Evolutionary conservation across 768 basidiomycete genomes (phyloP), one percentile per base, ranked within the genome.

Genomic region (Suillus lakei): DNA sequence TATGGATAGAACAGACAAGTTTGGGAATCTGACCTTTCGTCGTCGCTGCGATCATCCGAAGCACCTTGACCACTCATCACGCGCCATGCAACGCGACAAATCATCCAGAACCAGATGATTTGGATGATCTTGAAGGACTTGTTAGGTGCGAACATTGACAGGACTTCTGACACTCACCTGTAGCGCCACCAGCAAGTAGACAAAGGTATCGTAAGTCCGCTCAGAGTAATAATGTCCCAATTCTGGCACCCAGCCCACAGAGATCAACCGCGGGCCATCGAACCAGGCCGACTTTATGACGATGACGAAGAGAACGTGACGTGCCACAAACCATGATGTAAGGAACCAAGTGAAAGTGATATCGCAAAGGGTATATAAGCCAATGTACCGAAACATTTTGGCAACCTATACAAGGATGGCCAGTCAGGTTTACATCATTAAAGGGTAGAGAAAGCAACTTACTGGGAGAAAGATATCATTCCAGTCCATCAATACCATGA

Each of bases 391-490:
- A 67, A 93, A 78, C 92, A 99, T 97, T 78, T 99, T 99, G 12
- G 95, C 97, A 68, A 93, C 75, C 95, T 97, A 66, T 43, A 66
- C 9, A 64, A 6, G 21, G 41, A 56, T 36, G 26, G n/a, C 15
- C 6, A 7, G 39, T 30, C 30, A 12, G 10, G 18, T 13, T 18
- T 41, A 23, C 9, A 18, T 26, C 4, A 38, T 26, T 58, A 21
- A 30, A 41, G 61, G 63, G n/a, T 18, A 61, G 55, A 44, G 41
- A 50, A 28, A 36, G 38, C 46, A 10, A 86, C 93, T 73, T 73
- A 96, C 96, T 3, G 96, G 93, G 12, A 99, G 78, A 74, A 94
- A 88, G 61, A 99, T 93, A 79, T 99, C 98, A 73, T 91, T 93
- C 74, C 87, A 89, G 74, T 99, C 98, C 95, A 99, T 96, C 41